phyloP scores from a whole-genome alignment of 2,329 filamentous ascomycete genomes.

The Trichoderma endophyticum region DNA sequence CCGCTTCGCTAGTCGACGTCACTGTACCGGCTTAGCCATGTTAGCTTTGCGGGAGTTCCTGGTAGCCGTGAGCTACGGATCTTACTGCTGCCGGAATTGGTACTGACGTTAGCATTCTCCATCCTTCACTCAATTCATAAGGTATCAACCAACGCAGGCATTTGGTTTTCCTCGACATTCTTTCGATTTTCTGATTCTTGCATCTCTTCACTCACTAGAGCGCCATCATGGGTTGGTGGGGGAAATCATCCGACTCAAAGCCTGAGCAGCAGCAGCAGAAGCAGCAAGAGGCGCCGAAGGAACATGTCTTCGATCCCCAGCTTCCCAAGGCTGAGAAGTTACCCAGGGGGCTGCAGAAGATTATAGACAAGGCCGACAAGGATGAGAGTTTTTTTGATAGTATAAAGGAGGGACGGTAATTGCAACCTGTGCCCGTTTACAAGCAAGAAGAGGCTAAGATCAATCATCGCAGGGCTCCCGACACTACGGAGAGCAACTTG shows the following conservation, averaged over 20 bases:
- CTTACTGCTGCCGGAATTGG: not conserved
- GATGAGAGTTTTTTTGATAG: conserved; percentile 76
- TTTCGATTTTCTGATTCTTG: not conserved
- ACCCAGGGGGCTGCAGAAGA: conserved; percentile 52
- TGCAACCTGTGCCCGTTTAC: not conserved
- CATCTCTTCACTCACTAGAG: not conserved
- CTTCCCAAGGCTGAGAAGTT: conserved; percentile 51
- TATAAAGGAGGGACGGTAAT: conserved; percentile 74
- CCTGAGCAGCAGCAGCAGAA: conserved; percentile 27
- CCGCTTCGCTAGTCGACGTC: not conserved
- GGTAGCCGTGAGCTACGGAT: not conserved
- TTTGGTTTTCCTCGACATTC: not conserved
- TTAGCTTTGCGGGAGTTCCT: conserved; percentile 5
- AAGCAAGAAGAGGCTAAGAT: not conserved
- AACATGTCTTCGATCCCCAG: conserved; percentile 41
- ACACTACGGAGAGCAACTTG: conserved; percentile 79
- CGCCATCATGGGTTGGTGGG: conserved; percentile 42
- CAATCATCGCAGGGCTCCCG: conserved; percentile 43
- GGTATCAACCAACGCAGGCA: not conserved
- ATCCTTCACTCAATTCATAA: not conserved
- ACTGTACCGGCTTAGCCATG: not conserved
- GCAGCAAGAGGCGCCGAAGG: conserved; percentile 20
- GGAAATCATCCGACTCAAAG: conserved; percentile 37
- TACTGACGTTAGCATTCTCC: not conserved
- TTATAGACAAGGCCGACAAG: conserved; percentile 55